Percentiles rank a stretch among this genome's conserved stretches.
These are phyloP conservation scores for Ramularia endophylla DNA, from an alignment of 2,329 filamentous ascomycete species.

Conservation along the genomic window DNA sequence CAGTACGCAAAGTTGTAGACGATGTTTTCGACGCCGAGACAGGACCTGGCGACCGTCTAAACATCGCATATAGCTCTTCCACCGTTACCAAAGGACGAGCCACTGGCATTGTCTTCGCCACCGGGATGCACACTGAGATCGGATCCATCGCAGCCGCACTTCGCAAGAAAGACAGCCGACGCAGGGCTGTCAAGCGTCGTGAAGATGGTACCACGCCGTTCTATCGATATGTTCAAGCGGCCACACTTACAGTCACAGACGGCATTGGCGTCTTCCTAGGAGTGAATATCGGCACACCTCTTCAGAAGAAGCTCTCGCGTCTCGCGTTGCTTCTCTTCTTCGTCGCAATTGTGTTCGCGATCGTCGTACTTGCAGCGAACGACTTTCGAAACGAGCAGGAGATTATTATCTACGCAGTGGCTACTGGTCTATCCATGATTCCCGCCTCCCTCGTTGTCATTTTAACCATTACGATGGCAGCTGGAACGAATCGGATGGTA, in stretches of 20 bases:
- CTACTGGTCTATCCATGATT: conserved; percentile 55
- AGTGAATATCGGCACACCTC: conserved; percentile 68
- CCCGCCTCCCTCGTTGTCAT: conserved; percentile 44
- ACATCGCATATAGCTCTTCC: conserved; percentile 65
- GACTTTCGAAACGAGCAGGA: conserved; percentile 45
- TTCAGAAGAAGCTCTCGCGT: conserved; percentile 79
- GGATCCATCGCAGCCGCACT: conserved; percentile 68
- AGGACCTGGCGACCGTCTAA: conserved; percentile 61
- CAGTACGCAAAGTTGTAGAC: conserved; percentile 58
- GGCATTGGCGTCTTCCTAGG: conserved; percentile 59
- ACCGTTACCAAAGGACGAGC: conserved; percentile 64
- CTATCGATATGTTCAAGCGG: conserved; percentile 41
- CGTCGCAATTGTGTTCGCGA: conserved; percentile 62
- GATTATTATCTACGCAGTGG: conserved; percentile 60
- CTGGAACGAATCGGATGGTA: conserved; percentile 55
- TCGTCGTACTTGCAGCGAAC: conserved; percentile 63
- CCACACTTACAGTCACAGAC: conserved; percentile 48
- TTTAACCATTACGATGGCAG: conserved; percentile 40
- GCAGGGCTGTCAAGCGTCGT: conserved; percentile 34
- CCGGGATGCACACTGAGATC: conserved; percentile 66
- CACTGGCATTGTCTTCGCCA: conserved; percentile 61
- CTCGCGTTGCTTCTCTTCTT: conserved; percentile 75
- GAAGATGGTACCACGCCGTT: conserved; percentile 27
- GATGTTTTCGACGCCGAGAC: conserved; percentile 47
- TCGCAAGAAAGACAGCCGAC: conserved; percentile 50